A percentile compares a stretch with the other conserved stretches of the same genome.
Conservation (phyloP, 225 moss, liverwort and hornwort species). For the Antitrichia curtipendula region DNA sequence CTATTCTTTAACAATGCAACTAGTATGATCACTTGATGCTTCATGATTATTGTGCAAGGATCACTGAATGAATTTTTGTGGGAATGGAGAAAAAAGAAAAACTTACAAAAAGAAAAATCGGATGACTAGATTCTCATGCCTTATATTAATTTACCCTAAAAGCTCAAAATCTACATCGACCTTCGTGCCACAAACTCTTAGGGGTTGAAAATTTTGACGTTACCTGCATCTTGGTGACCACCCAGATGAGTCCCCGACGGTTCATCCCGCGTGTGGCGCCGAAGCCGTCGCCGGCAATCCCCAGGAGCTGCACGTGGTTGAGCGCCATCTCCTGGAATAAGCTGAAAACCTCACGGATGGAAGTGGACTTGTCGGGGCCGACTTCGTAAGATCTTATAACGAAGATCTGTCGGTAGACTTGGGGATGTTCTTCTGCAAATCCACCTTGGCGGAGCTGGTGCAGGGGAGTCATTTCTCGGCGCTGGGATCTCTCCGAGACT, state of each 20-base stretch:
- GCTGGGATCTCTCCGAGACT: not conserved
- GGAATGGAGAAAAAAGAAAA: not conserved
- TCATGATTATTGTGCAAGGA: not conserved
- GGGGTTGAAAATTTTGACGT: not conserved
- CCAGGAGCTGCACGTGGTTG: not conserved
- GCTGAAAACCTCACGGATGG: constrained; percentile 10
- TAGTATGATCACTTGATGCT: not conserved
- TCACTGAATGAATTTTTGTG: not conserved
- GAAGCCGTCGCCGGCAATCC: constrained; percentile 1
- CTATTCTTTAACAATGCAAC: not conserved
- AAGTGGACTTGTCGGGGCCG: constrained; percentile 7
- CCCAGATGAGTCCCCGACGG: not conserved
- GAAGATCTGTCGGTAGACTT: constrained; percentile 25
- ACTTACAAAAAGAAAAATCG: not conserved
- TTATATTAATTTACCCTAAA: not conserved
- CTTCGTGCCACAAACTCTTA: not conserved
- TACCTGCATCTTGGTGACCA: not conserved
- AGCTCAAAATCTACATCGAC: not conserved
- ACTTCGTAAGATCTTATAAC: constrained; percentile 21
- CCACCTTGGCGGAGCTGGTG: constrained; percentile 24
- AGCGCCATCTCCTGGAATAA: constrained; percentile 13
- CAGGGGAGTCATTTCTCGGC: not conserved
- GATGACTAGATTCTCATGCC: not conserved
- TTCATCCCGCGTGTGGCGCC: not conserved
- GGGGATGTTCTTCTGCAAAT: not conserved